A percentile compares a stretch with the other conserved stretches of the same genome.
Evolutionary conservation across 345 rosid genomes (phyloP).

Genomic region (Syzygium aromaticum): DNA sequence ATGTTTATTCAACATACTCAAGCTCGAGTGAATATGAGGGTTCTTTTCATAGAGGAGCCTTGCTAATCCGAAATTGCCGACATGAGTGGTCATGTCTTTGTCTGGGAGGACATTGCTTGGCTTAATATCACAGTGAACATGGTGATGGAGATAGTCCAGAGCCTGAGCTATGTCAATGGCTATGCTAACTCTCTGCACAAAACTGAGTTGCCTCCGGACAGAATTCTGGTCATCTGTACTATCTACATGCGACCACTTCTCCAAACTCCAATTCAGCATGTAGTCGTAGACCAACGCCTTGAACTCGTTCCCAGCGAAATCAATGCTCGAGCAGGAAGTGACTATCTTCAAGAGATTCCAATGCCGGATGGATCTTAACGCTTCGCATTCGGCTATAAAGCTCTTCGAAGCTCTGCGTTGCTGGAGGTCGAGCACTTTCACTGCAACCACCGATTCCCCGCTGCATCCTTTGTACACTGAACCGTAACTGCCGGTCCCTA

Average conservation of each 20-base stretch:
- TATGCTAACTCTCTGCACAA: conserved; percentile 23
- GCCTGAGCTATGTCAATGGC: conserved; percentile 22
- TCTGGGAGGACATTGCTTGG: conserved; percentile 44
- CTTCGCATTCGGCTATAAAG: conserved; percentile 36
- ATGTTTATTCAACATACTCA: no score
- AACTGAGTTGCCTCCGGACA: conserved; percentile 7
- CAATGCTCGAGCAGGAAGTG: conserved; percentile 39
- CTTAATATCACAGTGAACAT: conserved; percentile 30
- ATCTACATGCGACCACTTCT: conserved; percentile 27
- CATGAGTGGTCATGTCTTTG: conserved; percentile 13
- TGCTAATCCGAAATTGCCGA: conserved; percentile 25
- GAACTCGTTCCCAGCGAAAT: conserved; percentile 33
- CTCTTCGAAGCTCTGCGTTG: conserved; percentile 29
- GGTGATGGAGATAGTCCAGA: conserved; percentile 19
- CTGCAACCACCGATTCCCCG: conserved; percentile 1
- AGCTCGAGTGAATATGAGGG: not conserved
- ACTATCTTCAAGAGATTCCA: conserved; percentile 38
- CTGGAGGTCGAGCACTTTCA: conserved; percentile 26
- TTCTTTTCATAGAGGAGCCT: conserved; percentile 7
- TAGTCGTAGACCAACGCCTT: conserved; percentile 37
- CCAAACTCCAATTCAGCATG: conserved; percentile 40
- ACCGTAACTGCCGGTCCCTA: conserved; percentile 26
- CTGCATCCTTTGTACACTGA: conserved; percentile 17
- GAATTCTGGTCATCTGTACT: not conserved
- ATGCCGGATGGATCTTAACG: conserved; percentile 27